phyloP scores from a whole-genome alignment of 805 yeast genomes.

The Teunomyces kruisii region DNA sequence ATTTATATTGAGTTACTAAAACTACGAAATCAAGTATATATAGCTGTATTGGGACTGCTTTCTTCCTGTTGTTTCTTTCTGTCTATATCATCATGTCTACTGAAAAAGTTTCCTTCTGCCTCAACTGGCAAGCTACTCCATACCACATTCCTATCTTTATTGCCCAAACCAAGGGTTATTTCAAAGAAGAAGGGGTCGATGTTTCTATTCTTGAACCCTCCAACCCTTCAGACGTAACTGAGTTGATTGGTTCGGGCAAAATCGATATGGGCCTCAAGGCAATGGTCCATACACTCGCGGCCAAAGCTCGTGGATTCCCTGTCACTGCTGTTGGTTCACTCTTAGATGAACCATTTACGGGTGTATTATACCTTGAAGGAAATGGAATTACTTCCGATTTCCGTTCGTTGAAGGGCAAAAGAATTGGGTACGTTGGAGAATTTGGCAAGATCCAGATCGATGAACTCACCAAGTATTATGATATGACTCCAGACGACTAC shows the following conservation, averaged over 20 bases:
- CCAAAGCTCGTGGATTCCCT: constrained; percentile 57
- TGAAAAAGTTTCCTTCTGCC: constrained; percentile 48
- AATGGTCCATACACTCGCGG: constrained; percentile 60
- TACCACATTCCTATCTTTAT: constrained; percentile 54
- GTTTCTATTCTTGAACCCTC: constrained; percentile 55
- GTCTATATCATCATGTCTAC: constrained; percentile 32
- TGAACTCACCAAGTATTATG: constrained; percentile 54
- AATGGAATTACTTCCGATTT: constrained; percentile 53
- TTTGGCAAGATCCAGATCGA: constrained; percentile 60
- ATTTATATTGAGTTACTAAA: too few relatives aligned
- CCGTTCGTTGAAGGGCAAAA: constrained; percentile 50
- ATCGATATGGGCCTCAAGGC: constrained; percentile 61
- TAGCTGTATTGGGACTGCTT: neutral
- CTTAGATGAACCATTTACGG: constrained; percentile 59
- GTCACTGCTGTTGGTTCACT: constrained; percentile 56
- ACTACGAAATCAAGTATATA: neutral
- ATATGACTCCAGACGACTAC: constrained; percentile 55
- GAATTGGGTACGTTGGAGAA: constrained; percentile 58
- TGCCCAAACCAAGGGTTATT: constrained; percentile 51
- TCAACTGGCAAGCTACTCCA: constrained; percentile 57
- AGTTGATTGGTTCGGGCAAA: constrained; percentile 55
- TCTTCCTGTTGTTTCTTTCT: neutral
- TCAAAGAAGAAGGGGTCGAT: constrained; percentile 50
- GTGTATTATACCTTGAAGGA: constrained; percentile 50
- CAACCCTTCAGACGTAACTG: constrained; percentile 59